phyloP scores from a whole-genome alignment of 202 grass and related monocot species.

The Setaria viridis region DNA sequence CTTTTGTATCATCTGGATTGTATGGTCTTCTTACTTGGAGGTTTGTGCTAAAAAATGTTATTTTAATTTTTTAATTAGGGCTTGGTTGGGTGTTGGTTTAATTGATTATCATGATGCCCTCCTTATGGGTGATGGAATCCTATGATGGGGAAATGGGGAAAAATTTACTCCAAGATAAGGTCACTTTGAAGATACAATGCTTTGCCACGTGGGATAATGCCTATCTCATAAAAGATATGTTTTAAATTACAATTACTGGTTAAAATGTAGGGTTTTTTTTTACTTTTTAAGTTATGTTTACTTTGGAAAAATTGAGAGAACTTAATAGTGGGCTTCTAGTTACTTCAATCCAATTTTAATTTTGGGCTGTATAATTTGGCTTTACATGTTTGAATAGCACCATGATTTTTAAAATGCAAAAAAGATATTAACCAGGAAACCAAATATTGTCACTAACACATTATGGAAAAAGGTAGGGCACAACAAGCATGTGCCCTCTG shows the following conservation, averaged over 20 bases:
- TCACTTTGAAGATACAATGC: conserved; percentile 2
- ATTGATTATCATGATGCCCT: conserved; percentile 49
- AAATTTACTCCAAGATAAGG: conserved; percentile 43
- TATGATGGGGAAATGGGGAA: conserved; percentile 33
- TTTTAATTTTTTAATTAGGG: conserved; percentile 30
- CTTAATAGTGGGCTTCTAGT: background rate
- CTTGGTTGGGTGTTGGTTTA: conserved; percentile 50
- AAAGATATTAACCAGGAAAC: background rate
- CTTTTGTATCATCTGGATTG: conserved; percentile 42
- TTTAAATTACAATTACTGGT: background rate
- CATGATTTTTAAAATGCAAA: background rate
- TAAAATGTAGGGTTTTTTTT: too few species aligned
- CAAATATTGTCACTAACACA: background rate
- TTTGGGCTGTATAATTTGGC: background rate
- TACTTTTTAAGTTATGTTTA: background rate
- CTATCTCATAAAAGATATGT: background rate
- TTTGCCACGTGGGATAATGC: background rate
- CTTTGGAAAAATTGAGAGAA: background rate
- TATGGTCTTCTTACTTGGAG: conserved; percentile 47
- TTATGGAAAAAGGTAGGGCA: conserved; percentile 6
- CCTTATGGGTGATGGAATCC: conserved; percentile 48
- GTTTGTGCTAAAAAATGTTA: conserved; percentile 26
- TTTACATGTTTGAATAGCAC: background rate
- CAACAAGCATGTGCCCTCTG: conserved; percentile 46
- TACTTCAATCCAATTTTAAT: background rate